phyloP scores from a whole-genome alignment of 148 eudicot genomes.

The Limonium bicolor region DNA sequence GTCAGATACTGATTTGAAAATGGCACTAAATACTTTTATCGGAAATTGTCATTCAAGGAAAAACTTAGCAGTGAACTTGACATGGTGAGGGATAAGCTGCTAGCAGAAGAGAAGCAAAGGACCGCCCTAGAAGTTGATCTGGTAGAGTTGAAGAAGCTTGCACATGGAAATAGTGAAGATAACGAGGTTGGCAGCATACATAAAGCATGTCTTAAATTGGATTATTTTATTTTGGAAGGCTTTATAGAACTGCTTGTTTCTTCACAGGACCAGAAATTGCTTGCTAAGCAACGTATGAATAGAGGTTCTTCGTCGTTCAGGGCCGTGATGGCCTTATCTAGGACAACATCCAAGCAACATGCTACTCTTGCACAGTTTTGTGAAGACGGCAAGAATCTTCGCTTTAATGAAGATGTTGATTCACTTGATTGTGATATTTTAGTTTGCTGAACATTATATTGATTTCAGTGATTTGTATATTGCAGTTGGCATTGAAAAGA shows the following conservation, averaged over 20 bases:
- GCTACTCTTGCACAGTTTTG: conserved; percentile 65
- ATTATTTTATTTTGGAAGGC: neutral
- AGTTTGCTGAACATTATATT: conserved; percentile 1
- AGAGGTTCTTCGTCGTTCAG: conserved; percentile 36
- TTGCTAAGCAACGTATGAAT: conserved; percentile 29
- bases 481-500: conserved; percentile 86
- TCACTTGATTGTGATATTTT: neutral
- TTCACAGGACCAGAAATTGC: conserved; percentile 52
- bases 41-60: conserved; percentile 28
- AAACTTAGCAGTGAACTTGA: conserved; percentile 37
- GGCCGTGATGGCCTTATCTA: conserved; percentile 32
- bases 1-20: neutral
- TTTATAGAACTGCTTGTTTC: neutral
- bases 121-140: conserved; percentile 50
- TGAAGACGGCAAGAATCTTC: conserved; percentile 62
- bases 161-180: conserved; percentile 41
- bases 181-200: too few species aligned
- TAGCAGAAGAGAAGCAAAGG: conserved; percentile 50
- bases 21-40: conserved; percentile 3
- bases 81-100: conserved; percentile 26
- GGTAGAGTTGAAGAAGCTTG: conserved; percentile 27
- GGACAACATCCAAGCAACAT: conserved; percentile 48
- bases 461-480: conserved; percentile 8
- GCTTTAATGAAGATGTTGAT: neutral
- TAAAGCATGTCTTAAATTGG: too few species aligned